A percentile compares a stretch with the other conserved stretches of the same genome.
phyloP scores from a whole-genome alignment of 345 rosid genomes.

The Bruguiera sexangula region DNA sequence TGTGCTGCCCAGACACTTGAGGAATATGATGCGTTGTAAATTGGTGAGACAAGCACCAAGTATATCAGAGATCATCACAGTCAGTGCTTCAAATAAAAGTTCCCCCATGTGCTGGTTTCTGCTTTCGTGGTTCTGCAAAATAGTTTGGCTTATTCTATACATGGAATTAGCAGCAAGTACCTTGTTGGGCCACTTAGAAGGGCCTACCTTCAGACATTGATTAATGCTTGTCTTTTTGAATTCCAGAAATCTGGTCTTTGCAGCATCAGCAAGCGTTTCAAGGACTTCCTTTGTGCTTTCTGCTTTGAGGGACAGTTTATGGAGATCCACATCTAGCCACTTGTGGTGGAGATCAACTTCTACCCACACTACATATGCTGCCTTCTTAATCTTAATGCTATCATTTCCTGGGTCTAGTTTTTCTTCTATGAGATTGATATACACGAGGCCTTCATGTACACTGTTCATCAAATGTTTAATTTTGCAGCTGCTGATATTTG shows the following conservation, averaged over 20 bases:
- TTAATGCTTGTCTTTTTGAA: slow-evolving; percentile 31
- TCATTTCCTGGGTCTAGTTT: slow-evolving; percentile 31
- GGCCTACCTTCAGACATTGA: slow-evolving; percentile 38
- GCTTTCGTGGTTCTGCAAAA: slow-evolving; percentile 37
- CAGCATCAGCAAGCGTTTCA: slow-evolving; percentile 43
- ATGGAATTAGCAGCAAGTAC: slow-evolving; percentile 73
- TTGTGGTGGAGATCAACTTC: slow-evolving; percentile 60
- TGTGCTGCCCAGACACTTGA: slow-evolving; percentile 51
- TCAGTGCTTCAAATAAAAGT: slow-evolving; percentile 40
- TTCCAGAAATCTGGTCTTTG: slow-evolving; percentile 43
- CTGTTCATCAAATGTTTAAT: slow-evolving; percentile 38
- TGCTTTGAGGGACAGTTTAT: slow-evolving; percentile 39
- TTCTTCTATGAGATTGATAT: slow-evolving; percentile 50
- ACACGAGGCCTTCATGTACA: slow-evolving; percentile 57
- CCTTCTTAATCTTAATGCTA: slow-evolving; percentile 41
- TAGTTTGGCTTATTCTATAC: slow-evolving; percentile 65
- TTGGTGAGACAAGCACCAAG: slow-evolving; percentile 77
- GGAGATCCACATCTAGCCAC: slow-evolving; percentile 71
- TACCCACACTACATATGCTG: slow-evolving; percentile 61
- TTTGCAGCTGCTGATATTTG: slow-evolving; percentile 31
- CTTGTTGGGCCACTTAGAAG: slow-evolving; percentile 71
- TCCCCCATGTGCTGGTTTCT: slow-evolving; percentile 25
- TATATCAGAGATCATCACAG: slow-evolving; percentile 57
- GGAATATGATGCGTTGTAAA: slow-evolving; percentile 39
- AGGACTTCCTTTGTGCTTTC: slow-evolving; percentile 48